A percentile compares a stretch with the other conserved stretches of the same genome.
Conservation (phyloP, 1,139 yeast species). For the Kodamaea plutei region DNA sequence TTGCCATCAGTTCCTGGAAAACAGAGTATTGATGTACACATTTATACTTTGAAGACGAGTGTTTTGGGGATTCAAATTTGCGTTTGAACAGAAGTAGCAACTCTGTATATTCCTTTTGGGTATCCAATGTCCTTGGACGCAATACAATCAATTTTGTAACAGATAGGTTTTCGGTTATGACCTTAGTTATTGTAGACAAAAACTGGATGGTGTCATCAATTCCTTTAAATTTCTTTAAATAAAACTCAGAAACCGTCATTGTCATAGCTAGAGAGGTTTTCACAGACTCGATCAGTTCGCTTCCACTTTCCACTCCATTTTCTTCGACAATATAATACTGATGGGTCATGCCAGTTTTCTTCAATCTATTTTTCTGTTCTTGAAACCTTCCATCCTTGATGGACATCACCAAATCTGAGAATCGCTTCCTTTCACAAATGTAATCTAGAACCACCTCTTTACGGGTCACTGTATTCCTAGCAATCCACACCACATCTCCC, state of each 20-base stretch:
- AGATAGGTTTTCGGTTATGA: constrained; percentile 36
- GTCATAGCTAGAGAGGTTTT: constrained; percentile 76
- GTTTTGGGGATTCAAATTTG: constrained; percentile 30
- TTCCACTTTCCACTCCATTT: constrained; percentile 34
- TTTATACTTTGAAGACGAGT: constrained; percentile 25
- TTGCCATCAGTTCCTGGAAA: constrained; percentile 69
- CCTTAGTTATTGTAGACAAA: constrained; percentile 53
- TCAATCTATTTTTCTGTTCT: constrained; percentile 80
- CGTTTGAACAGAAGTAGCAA: constrained; percentile 38
- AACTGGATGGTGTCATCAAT: constrained; percentile 74
- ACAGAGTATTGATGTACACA: constrained; percentile 63
- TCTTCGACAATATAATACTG: constrained; percentile 85
- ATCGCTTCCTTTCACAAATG: constrained; percentile 81
- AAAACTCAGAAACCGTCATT: constrained; percentile 62
- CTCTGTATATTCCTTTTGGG: constrained; percentile 49
- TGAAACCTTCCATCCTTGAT: constrained; percentile 82
- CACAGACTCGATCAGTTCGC: constrained; percentile 58
- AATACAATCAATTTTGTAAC: constrained; percentile 40
- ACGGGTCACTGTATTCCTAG: constrained; percentile 54
- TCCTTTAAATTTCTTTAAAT: constrained; percentile 61
- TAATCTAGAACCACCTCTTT: constrained; percentile 70
- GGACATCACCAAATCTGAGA: constrained; percentile 80
- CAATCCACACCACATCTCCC: constrained; percentile 92
- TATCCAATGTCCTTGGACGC: constrained; percentile 46
- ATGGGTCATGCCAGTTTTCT: constrained; percentile 61